Conservation (phyloP, 176 grass and related monocot species). For the Coix lacrymajobi region DNA sequence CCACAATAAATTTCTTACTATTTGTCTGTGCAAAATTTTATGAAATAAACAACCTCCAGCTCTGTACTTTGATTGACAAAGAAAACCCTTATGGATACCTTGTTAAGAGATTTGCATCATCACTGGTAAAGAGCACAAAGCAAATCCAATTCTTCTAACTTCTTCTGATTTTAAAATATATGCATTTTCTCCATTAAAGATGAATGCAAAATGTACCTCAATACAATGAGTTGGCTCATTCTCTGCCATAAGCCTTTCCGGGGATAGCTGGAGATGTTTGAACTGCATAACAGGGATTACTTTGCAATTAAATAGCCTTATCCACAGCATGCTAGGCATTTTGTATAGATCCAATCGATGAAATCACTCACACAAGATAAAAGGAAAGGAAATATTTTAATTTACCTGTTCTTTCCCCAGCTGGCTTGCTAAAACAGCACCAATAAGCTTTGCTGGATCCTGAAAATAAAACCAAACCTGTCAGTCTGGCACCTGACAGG, state of each 20-base stretch:
- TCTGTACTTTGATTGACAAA: background rate
- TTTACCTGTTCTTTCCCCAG: conserved; percentile 59
- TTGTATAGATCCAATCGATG: background rate
- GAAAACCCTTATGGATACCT: background rate
- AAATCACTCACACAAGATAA: background rate
- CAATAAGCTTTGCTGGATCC: conserved; percentile 60
- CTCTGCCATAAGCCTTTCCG: conserved; percentile 28
- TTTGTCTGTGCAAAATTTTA: background rate
- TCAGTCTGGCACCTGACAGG: background rate
- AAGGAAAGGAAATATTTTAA: background rate
- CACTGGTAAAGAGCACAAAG: background rate
- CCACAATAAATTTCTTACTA: background rate
- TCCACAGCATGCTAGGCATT: conserved; percentile 10
- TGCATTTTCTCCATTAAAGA: background rate
- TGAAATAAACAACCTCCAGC: conserved; percentile 1
- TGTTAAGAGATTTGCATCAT: conserved; percentile 3
- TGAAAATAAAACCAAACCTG: conserved; percentile 17
- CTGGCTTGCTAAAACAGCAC: conserved; percentile 56
- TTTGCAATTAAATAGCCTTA: conserved; percentile 1
- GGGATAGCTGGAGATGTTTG: conserved; percentile 38
- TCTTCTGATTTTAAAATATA: background rate
- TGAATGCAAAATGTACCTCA: conserved; percentile 40
- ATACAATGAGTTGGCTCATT: conserved; percentile 27
- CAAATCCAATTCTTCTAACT: background rate
- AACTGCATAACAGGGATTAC: conserved; percentile 38